phyloP scores from a whole-genome alignment of 208 protist genomes.

The Naegleria fowleri region DNA sequence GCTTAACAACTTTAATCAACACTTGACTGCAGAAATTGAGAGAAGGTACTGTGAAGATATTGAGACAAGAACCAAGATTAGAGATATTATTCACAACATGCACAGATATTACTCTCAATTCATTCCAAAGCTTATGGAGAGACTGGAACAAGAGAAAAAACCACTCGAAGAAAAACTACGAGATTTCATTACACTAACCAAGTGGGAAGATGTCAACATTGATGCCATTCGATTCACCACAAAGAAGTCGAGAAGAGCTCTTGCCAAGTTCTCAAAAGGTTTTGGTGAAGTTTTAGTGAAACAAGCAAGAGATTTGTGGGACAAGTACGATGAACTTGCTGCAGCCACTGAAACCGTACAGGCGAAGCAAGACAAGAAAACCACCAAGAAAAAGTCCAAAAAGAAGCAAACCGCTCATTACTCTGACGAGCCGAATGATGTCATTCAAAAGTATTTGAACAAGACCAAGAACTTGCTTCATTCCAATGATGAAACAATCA shows the following conservation, averaged over 20 bases:
- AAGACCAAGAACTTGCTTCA: not conserved
- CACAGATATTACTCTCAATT: conserved; percentile 53
- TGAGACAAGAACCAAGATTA: not conserved
- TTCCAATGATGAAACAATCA: not conserved
- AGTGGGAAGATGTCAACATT: conserved; percentile 55
- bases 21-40: conserved; percentile 37
- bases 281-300: not conserved
- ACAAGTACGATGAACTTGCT: conserved; percentile 13
- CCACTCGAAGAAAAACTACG: conserved; percentile 59
- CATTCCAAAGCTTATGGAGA: conserved; percentile 14
- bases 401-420: not conserved
- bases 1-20: conserved; percentile 44
- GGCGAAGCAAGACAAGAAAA: not conserved
- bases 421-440: not conserved
- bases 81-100: conserved; percentile 44
- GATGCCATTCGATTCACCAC: not conserved
- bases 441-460: not conserved
- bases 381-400: not conserved
- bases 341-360: not conserved
- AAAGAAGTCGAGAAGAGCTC: not conserved
- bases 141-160: conserved; percentile 32
- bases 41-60: not conserved
- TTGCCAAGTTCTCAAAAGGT: conserved; percentile 3
- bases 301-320: conserved; percentile 22
- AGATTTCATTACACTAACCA: conserved; percentile 54